Evolutionary conservation across 2,329 filamentous ascomycete species (phyloP).

Genomic region (Mariannaea sp.): DNA sequence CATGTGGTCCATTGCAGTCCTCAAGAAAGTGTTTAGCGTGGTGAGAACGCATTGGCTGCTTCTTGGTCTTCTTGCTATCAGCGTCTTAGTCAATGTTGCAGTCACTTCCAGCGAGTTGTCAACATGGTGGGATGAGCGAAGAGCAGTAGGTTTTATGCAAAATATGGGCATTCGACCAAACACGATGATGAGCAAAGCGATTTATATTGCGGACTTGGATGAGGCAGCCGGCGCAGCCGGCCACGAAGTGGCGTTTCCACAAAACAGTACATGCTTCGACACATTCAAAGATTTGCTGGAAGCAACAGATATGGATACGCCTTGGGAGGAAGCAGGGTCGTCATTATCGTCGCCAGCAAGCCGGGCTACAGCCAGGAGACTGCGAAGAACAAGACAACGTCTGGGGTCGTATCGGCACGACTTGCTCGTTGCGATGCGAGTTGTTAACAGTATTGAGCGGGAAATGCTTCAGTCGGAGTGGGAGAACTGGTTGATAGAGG

Average conservation of each 20-base stretch:
- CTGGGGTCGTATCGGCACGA: constrained; percentile 88
- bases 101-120: constrained; percentile 75
- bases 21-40: constrained; percentile 70
- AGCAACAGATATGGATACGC: constrained; percentile 60
- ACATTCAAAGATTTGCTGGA: constrained; percentile 66
- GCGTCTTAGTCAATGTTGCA: constrained; percentile 73
- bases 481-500: constrained; percentile 88
- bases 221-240: constrained; percentile 56
- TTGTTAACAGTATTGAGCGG: constrained; percentile 86
- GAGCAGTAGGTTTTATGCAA: constrained; percentile 79
- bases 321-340: constrained; percentile 58
- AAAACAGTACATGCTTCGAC: constrained; percentile 62
- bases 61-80: constrained; percentile 69
- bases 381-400: constrained; percentile 80
- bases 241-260: constrained; percentile 42
- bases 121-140: constrained; percentile 85
- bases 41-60: constrained; percentile 76
- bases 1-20: constrained; percentile 72
- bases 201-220: constrained; percentile 83
- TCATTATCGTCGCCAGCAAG: constrained; percentile 54
- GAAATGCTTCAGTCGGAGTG: constrained; percentile 88
- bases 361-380: constrained; percentile 62
- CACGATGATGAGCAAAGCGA: constrained; percentile 78
- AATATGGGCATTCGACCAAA: constrained; percentile 81
- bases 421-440: constrained; percentile 83